phyloP scores from a whole-genome alignment of 78 protist species.

The Tieghemostelium lacteum region DNA sequence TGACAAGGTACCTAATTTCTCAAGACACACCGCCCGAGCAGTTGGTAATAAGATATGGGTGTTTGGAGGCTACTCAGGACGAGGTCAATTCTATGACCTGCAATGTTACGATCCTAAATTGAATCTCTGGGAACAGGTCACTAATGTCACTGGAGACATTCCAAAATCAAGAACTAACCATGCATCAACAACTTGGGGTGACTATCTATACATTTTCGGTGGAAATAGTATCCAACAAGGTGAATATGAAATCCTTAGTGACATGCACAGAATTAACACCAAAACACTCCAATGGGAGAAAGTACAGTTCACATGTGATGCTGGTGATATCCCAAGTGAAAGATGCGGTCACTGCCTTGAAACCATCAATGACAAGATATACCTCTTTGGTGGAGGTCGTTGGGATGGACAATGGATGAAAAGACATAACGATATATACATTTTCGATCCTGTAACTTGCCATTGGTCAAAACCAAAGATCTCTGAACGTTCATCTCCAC shows the following conservation, averaged over 20 bases:
- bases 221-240: conserved; percentile 26
- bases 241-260: background rate
- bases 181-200: conserved; percentile 3
- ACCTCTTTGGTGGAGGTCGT: conserved; percentile 38
- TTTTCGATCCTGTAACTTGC: conserved; percentile 21
- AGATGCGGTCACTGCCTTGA: conserved; percentile 38
- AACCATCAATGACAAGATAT: conserved; percentile 23
- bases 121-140: conserved; percentile 10
- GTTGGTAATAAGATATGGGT: conserved; percentile 3
- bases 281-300: conserved; percentile 5
- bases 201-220: conserved; percentile 14
- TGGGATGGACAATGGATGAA: conserved; percentile 18
- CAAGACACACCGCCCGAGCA: conserved; percentile 14
- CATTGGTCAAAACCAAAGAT: conserved; percentile 18
- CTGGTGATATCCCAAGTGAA: conserved; percentile 25
- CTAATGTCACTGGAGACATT: background rate
- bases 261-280: conserved; percentile 4
- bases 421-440: conserved; percentile 28
- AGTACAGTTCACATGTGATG: background rate
- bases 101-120: conserved; percentile 4
- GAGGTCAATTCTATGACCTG: conserved; percentile 4
- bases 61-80: conserved; percentile 38
- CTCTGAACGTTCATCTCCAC: background rate
- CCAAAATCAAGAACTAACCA: conserved; percentile 36
- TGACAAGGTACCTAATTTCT: conserved; percentile 14